These are phyloP conservation scores for Bullera alba DNA, from an alignment of 768 basidiomycete species.

Conservation along the genomic window DNA sequence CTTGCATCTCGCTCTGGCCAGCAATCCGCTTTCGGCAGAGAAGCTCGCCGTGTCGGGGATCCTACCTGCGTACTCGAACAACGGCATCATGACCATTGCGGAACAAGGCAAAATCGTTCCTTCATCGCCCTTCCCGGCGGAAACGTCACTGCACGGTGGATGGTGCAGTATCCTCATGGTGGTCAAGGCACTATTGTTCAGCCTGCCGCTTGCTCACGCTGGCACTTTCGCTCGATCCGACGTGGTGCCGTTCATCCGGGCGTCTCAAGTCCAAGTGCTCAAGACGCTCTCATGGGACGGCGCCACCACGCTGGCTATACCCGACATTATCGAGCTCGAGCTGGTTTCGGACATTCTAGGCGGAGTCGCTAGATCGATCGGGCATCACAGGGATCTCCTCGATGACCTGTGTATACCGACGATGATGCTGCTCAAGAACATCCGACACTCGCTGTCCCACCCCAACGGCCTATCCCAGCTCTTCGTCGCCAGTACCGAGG, in stretches of 20 bases:
- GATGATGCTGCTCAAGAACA: slow-evolving; percentile 68
- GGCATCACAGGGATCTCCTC: slow-evolving; percentile 54
- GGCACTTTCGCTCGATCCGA: slow-evolving; percentile 68
- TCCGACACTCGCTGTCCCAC: slow-evolving; percentile 85
- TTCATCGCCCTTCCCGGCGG: slow-evolving; percentile 53
- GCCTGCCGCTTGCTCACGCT: slow-evolving; percentile 57
- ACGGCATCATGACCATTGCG: slow-evolving; percentile 67
- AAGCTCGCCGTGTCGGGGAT: slow-evolving; percentile 76
- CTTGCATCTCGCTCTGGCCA: slow-evolving; percentile 79
- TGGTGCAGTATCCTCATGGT: slow-evolving; percentile 82
- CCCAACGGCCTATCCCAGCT: slow-evolving; percentile 78
- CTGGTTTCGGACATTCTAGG: slow-evolving; percentile 71
- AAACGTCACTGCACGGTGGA: slow-evolving; percentile 68
- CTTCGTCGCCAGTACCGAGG: slow-evolving; percentile 68
- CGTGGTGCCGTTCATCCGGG: slow-evolving; percentile 73
- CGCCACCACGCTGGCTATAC: slow-evolving; percentile 65
- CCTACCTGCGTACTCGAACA: slow-evolving; percentile 73
- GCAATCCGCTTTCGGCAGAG: slow-evolving; percentile 70
- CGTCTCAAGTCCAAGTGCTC: slow-evolving; percentile 73
- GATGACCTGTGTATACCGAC: slow-evolving; percentile 63
- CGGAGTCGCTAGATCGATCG: slow-evolving; percentile 58
- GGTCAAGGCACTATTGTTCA: slow-evolving; percentile 66
- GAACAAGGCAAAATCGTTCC: slow-evolving; percentile 67
- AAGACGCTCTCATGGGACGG: slow-evolving; percentile 75
- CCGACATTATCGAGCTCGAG: slow-evolving; percentile 75